Evolutionary conservation across 768 basidiomycete genomes (phyloP).

Genomic region (Termitomyces sp.): DNA sequence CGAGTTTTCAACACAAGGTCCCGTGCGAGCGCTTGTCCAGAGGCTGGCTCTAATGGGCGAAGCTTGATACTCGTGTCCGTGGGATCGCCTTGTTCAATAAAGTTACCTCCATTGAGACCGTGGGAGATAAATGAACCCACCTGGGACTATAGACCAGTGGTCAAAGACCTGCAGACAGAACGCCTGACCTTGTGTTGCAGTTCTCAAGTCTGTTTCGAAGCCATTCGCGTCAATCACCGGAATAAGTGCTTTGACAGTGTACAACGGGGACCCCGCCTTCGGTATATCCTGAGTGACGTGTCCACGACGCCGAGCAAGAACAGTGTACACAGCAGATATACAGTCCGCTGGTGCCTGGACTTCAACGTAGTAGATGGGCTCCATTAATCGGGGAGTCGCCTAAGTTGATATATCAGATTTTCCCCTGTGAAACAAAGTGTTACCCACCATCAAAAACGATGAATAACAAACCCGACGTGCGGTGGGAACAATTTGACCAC

Average conservation of each 20-base stretch:
- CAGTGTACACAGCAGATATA: conserved; percentile 97
- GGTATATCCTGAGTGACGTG: conserved; percentile 98
- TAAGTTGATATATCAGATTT: conserved; percentile 22
- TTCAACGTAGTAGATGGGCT: conserved; percentile 98
- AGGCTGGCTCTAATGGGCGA: conserved; percentile 93
- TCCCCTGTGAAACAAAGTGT: conserved; percentile 3
- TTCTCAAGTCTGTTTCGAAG: conserved; percentile 96
- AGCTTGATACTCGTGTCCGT: conserved; percentile 97
- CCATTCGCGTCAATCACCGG: conserved; percentile 99
- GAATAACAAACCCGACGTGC: conserved; percentile 99
- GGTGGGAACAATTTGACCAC: conserved; percentile 98
- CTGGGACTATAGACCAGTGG: conserved; percentile 99
- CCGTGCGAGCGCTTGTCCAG: conserved; percentile 89
- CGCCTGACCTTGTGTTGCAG: conserved; percentile 98
- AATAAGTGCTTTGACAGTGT: conserved; percentile 97
- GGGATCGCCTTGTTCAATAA: conserved; percentile 72
- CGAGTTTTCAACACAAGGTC: conserved; percentile 97
- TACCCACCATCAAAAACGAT: conserved; percentile 91
- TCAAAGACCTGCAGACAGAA: conserved; percentile 97
- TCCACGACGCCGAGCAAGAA: conserved; percentile 96
- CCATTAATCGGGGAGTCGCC: conserved; percentile 94
- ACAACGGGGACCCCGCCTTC: conserved; percentile 95
- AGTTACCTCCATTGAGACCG: conserved; percentile 14
- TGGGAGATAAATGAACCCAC: conserved; percentile 38
- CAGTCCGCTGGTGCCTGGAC: conserved; percentile 99